Conservation (phyloP, 2,329 filamentous ascomycete genomes). For the Juglanconis sp. region DNA sequence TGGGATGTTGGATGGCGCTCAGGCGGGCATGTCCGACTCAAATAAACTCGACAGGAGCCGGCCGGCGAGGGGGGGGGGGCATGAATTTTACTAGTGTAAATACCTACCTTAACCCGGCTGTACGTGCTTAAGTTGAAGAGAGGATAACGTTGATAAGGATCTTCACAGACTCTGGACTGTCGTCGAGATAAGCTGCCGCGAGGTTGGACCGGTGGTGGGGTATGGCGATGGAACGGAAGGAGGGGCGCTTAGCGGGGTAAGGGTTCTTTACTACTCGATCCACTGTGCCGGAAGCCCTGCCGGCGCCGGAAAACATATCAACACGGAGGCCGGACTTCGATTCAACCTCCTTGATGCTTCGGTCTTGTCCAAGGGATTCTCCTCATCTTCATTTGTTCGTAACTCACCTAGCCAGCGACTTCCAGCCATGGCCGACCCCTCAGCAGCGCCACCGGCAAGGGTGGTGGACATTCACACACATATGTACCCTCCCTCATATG, state of each 20-base stretch:
- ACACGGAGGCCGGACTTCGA: background rate
- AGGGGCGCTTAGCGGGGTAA: background rate
- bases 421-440: constrained; percentile 2
- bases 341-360: background rate
- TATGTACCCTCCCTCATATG: constrained; percentile 65
- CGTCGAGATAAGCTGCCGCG: background rate
- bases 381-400: background rate
- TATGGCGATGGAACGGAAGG: background rate
- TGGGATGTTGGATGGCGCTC: background rate
- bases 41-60: background rate
- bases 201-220: background rate
- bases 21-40: background rate
- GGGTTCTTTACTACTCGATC: background rate
- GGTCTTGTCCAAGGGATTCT: background rate
- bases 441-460: constrained; percentile 21
- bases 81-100: too few relatives aligned
- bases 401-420: background rate
- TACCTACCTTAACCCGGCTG: background rate
- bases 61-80: background rate
- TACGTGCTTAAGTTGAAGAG: background rate
- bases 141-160: background rate
- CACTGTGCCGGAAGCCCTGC: background rate
- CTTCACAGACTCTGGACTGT: background rate
- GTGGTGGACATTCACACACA: constrained; percentile 68
- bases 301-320: background rate